Evolutionary conservation across 805 yeast species (phyloP).

Genomic region (Suhomyces sp.): DNA sequence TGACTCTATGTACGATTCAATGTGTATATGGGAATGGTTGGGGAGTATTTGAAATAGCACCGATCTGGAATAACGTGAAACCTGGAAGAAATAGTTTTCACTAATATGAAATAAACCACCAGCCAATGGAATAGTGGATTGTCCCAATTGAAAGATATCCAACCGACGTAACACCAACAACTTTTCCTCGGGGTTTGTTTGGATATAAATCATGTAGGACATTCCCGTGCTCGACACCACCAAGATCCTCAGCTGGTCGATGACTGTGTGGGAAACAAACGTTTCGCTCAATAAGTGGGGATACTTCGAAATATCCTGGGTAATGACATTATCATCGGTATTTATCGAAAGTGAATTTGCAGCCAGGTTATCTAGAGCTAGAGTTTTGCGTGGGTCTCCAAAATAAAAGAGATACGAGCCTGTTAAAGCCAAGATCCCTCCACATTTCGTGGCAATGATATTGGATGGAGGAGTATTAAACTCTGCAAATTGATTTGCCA

Average conservation of each 20-base stretch:
- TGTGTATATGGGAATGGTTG: constrained; percentile 24
- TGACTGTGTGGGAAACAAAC: constrained; percentile 14
- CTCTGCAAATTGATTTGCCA: constrained; percentile 25
- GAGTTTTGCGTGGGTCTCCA: constrained; percentile 16
- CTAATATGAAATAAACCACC: constrained; percentile 24
- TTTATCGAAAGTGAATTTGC: constrained; percentile 14
- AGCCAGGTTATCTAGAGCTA: constrained; percentile 10
- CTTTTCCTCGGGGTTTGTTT: constrained; percentile 1
- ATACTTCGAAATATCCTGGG: constrained; percentile 15
- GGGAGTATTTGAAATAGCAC: constrained; percentile 27
- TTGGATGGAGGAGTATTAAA: constrained; percentile 32
- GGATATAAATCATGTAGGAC: constrained; percentile 24
- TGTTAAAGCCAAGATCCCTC: constrained; percentile 30
- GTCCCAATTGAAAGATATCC: constrained; percentile 25
- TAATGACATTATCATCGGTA: constrained; percentile 15
- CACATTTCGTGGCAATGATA: constrained; percentile 18
- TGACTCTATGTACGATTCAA: constrained; percentile 19
- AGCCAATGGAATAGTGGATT: constrained; percentile 27
- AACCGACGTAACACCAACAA: constrained; percentile 14
- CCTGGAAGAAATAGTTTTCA: constrained; percentile 27
- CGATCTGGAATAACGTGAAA: constrained; percentile 32
- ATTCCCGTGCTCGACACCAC: constrained; percentile 30
- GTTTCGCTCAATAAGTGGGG: constrained; percentile 3
- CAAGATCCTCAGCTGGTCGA: constrained; percentile 29
- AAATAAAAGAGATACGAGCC: constrained; percentile 29